These are phyloP conservation scores for Trichosporon ovoides DNA, from an alignment of 1,284 basidiomycete species.

Conservation along the genomic window DNA sequence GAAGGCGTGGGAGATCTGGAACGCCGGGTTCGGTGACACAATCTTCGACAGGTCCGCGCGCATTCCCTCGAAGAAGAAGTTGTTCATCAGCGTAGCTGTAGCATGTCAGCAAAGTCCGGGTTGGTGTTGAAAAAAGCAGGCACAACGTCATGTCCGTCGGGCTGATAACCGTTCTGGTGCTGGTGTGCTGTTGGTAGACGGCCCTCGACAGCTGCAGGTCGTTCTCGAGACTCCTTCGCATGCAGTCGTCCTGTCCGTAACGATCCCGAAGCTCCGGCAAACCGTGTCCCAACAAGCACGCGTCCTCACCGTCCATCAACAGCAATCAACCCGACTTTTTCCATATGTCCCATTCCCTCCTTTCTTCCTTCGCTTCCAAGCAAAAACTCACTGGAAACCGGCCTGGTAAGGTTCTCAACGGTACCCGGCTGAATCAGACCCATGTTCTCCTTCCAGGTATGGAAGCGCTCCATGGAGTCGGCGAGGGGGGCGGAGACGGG, in stretches of 20 bases:
- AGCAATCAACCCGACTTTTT: neutral
- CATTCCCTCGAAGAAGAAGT: slow-evolving; percentile 95
- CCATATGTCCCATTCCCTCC: too few relatives aligned
- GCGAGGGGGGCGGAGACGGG: slow-evolving; percentile 54
- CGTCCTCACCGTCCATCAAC: neutral
- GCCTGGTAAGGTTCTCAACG: slow-evolving; percentile 82
- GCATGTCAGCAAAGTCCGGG: too few relatives aligned
- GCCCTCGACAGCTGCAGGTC: too few relatives aligned
- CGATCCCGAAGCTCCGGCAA: too few relatives aligned
- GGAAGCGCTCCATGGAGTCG: slow-evolving; percentile 64
- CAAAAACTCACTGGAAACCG: slow-evolving; percentile 68
- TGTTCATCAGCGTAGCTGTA: slow-evolving; percentile 88
- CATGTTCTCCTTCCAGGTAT: slow-evolving; percentile 70
- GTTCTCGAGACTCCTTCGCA: too few relatives aligned
- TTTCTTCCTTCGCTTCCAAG: too few relatives aligned
- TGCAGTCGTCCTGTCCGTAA: too few relatives aligned
- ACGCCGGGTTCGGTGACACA: slow-evolving; percentile 86
- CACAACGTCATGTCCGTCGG: neutral
- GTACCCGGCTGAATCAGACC: slow-evolving; percentile 82
- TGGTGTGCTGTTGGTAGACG: too few relatives aligned
- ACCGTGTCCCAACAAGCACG: neutral
- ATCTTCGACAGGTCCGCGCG: slow-evolving; percentile 94
- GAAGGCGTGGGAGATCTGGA: slow-evolving; percentile 98
- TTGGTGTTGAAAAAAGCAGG: neutral
- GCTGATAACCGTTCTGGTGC: too few relatives aligned